Conservation (phyloP, 768 basidiomycete genomes). For the Mrakia blollopis region DNA sequence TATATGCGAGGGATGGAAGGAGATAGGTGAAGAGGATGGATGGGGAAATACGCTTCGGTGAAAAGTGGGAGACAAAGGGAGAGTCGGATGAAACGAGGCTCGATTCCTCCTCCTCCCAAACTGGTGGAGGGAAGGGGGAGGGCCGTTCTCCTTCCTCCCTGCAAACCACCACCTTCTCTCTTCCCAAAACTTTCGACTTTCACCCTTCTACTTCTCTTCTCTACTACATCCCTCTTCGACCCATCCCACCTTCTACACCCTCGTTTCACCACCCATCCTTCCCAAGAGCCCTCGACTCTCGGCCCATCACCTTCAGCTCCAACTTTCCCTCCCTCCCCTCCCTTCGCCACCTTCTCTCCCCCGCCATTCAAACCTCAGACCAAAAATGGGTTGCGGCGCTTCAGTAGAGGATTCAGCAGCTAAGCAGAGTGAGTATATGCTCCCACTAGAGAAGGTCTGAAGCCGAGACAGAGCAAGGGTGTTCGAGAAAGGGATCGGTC, state of each 20-base stretch:
- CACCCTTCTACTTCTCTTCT: too few species aligned
- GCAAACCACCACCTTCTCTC: neutral
- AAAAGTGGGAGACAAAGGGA: too few species aligned
- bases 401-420: conserved; percentile 39
- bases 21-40: too few species aligned
- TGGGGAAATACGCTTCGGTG: too few species aligned
- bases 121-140: too few species aligned
- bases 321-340: neutral
- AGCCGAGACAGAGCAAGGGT: too few species aligned
- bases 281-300: neutral
- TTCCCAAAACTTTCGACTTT: neutral
- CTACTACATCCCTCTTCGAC: too few species aligned
- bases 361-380: neutral
- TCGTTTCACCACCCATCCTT: neutral
- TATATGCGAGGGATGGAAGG: too few species aligned
- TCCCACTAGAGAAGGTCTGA: neutral
- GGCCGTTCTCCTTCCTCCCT: too few species aligned
- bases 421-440: conserved; percentile 31
- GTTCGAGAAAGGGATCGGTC: neutral
- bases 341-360: too few species aligned
- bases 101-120: too few species aligned
- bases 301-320: neutral
- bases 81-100: too few species aligned
- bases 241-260: neutral
- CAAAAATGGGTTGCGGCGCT: conserved; percentile 41